Percentiles rank a stretch among this genome's conserved stretches.
Conservation (phyloP, 2,329 filamentous ascomycete species). For the Fusarium penzigii region DNA sequence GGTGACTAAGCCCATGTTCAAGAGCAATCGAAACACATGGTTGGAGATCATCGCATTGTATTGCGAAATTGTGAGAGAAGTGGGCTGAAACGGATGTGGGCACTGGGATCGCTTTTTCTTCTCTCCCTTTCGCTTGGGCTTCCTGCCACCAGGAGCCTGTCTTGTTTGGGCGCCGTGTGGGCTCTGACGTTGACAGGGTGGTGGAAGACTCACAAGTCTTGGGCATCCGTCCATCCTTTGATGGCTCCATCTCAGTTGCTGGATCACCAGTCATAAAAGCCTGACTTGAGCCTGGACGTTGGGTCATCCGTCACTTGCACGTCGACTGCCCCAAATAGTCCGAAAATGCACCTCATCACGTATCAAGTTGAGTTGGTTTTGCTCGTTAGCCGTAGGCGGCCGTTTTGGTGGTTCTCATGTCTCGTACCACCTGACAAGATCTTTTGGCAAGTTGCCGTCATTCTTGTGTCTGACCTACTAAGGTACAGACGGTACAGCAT, state of each 20-base stretch:
- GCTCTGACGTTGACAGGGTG: constrained; percentile 24
- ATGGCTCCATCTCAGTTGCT: constrained; percentile 25
- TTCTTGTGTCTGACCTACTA: constrained; percentile 10
- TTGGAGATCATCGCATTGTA: constrained; percentile 14
- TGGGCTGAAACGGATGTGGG: constrained; percentile 28
- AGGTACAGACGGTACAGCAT: neutral
- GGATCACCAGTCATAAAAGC: constrained; percentile 14
- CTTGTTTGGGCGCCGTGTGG: constrained; percentile 12
- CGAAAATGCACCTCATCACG: constrained; percentile 7
- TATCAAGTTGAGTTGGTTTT: constrained; percentile 1
- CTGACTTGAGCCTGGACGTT: constrained; percentile 17
- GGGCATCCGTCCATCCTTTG: constrained; percentile 26
- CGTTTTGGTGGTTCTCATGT: constrained; percentile 16
- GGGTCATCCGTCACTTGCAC: constrained; percentile 19
- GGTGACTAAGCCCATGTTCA: constrained; percentile 9
- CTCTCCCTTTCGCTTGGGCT: constrained; percentile 8
- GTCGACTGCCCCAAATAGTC: neutral
- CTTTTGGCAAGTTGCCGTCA: constrained; percentile 15
- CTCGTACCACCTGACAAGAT: constrained; percentile 22
- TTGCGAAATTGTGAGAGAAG: constrained; percentile 12
- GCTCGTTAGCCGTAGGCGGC: constrained; percentile 12
- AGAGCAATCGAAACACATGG: constrained; percentile 13
- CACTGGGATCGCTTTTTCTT: constrained; percentile 2
- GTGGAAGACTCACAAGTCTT: constrained; percentile 19
- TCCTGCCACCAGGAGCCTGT: constrained; percentile 7